These are phyloP conservation scores for Amanita thiersii DNA, from an alignment of 768 basidiomycete genomes.

Conservation along the genomic window DNA sequence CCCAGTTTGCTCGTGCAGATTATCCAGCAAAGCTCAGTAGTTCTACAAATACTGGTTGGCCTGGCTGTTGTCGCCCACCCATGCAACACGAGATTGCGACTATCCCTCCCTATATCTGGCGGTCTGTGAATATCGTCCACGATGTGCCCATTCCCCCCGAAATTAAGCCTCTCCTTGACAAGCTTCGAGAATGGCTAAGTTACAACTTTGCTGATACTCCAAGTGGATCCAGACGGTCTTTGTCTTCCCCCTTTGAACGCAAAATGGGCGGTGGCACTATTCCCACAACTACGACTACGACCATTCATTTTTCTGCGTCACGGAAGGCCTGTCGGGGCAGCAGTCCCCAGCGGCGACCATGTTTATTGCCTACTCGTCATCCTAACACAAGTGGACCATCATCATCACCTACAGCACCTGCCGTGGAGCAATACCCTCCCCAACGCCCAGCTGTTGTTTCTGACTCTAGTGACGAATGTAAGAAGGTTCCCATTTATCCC, in stretches of 20 bases:
- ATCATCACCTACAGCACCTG: slow-evolving; percentile 37
- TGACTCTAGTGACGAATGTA: slow-evolving; percentile 35
- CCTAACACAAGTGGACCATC: slow-evolving; percentile 32
- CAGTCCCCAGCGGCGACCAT: slow-evolving; percentile 46
- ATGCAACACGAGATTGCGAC: slow-evolving; percentile 45
- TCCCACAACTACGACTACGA: slow-evolving; percentile 31
- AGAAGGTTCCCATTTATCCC: slow-evolving; percentile 40
- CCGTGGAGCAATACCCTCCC: slow-evolving; percentile 34
- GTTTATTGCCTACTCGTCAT: slow-evolving; percentile 28
- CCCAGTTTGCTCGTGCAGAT: slow-evolving; percentile 64
- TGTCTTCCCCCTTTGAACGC: slow-evolving; percentile 31
- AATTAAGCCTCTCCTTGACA: slow-evolving; percentile 60
- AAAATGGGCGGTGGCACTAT: slow-evolving; percentile 36
- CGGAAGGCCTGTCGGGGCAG: slow-evolving; percentile 42
- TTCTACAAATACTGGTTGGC: slow-evolving; percentile 73
- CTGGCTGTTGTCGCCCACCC: slow-evolving; percentile 83
- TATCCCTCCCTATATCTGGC: slow-evolving; percentile 74
- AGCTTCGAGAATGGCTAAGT: slow-evolving; percentile 33
- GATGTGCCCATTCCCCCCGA: slow-evolving; percentile 66
- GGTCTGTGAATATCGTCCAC: slow-evolving; percentile 68
- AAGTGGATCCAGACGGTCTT: slow-evolving; percentile 14
- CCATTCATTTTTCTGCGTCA: slow-evolving; percentile 22
- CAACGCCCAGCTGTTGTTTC: slow-evolving; percentile 37
- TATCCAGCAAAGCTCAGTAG: slow-evolving; percentile 46
- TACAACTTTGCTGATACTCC: not conserved